Conservation (phyloP, 495 filamentous ascomycete genomes). For the Daldinia decipiens region DNA sequence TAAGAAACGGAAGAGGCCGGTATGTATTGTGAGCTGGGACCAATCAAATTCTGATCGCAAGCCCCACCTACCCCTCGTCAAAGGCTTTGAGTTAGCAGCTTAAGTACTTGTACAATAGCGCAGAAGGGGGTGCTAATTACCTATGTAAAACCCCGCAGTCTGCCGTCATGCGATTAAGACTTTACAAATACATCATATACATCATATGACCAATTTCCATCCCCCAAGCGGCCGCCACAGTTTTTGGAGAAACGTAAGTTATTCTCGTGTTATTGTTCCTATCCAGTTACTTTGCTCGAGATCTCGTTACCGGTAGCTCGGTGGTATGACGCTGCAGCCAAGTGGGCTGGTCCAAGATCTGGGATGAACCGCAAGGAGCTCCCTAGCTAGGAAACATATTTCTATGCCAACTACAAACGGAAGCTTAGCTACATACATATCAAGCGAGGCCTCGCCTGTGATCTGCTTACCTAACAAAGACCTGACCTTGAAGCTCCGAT, state of each 20-base stretch:
- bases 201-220: conserved; percentile 28
- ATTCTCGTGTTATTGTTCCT: conserved; percentile 12
- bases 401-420: conserved; percentile 24
- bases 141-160: conserved; percentile 25
- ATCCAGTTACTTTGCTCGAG: neutral
- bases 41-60: conserved; percentile 33
- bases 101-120: neutral
- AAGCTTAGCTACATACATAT: conserved; percentile 7
- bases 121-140: neutral
- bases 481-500: conserved; percentile 27
- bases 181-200: conserved; percentile 28
- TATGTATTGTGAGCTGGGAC: conserved; percentile 3
- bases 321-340: conserved; percentile 25
- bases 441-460: conserved; percentile 30
- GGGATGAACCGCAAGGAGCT: conserved; percentile 22
- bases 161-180: conserved; percentile 24
- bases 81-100: neutral
- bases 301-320: conserved; percentile 11
- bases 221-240: conserved; percentile 1
- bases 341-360: conserved; percentile 18
- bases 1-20: conserved; percentile 10
- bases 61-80: neutral
- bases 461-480: conserved; percentile 40
- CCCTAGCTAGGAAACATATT: conserved; percentile 26
- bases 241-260: conserved; percentile 31